These are phyloP conservation scores for Penicillium sp. DNA, from an alignment of 2,329 filamentous ascomycete species.

Conservation along the genomic window DNA sequence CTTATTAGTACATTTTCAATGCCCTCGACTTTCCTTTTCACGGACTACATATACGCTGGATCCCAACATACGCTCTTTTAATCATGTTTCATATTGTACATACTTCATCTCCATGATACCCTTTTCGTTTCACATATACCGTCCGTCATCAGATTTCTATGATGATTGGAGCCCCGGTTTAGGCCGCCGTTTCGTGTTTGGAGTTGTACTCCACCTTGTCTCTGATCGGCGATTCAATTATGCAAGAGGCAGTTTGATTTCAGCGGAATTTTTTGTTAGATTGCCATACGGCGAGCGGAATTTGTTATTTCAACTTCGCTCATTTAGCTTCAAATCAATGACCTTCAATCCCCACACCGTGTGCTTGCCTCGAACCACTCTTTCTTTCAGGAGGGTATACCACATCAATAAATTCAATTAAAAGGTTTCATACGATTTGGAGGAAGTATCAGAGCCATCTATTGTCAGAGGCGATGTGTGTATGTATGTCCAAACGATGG, in stretches of 20 bases:
- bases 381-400: too few species aligned
- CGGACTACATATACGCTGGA: not conserved
- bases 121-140: not conserved
- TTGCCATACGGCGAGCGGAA: not conserved
- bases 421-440: too few species aligned
- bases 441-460: too few species aligned
- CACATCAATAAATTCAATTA: too few species aligned
- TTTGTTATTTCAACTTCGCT: not conserved
- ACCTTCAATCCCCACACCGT: too few species aligned
- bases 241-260: not conserved
- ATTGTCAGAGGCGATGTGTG: too few species aligned
- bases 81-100: not conserved
- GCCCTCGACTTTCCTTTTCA: not conserved
- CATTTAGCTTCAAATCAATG: too few species aligned
- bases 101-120: not conserved
- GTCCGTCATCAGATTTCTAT: not conserved
- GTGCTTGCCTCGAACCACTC: too few species aligned
- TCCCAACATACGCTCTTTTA: not conserved
- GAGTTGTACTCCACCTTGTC: not conserved
- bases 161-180: not conserved
- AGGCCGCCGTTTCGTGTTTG: not conserved
- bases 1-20: constrained; percentile 1
- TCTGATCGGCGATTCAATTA: not conserved
- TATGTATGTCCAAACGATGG: too few species aligned
- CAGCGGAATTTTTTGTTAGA: not conserved